phyloP scores from a whole-genome alignment of 2,329 filamentous ascomycete species.

The Xylariaceae sp. region DNA sequence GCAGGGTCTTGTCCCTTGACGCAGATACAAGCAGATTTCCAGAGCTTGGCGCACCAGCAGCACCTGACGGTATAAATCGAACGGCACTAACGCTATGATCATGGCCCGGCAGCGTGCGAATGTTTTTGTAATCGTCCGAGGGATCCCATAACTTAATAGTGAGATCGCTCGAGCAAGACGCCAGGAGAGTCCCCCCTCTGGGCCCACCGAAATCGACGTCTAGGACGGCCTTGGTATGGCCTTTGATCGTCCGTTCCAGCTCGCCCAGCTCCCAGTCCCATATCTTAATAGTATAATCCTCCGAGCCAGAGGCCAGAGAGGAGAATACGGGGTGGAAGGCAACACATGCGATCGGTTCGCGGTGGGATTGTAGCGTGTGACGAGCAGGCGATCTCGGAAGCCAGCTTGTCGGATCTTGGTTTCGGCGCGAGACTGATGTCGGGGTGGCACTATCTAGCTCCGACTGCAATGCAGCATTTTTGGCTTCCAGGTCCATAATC shows the following conservation, averaged over 20 bases:
- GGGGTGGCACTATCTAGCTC: constrained; percentile 82
- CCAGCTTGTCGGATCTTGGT: constrained; percentile 81
- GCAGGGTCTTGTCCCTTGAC: constrained; percentile 75
- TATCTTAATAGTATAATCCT: constrained; percentile 91
- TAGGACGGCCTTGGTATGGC: constrained; percentile 81
- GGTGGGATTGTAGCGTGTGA: constrained; percentile 78
- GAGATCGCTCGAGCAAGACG: constrained; percentile 79
- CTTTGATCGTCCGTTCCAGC: constrained; percentile 83
- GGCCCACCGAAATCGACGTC: constrained; percentile 90
- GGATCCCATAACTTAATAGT: constrained; percentile 97
- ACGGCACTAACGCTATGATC: constrained; percentile 88
- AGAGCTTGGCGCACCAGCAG: constrained; percentile 69
- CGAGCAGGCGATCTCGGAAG: constrained; percentile 76
- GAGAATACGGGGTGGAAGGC: constrained; percentile 92
- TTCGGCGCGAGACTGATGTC: constrained; percentile 67
- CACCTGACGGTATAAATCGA: constrained; percentile 79
- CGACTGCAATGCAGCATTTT: constrained; percentile 65
- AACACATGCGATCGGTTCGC: constrained; percentile 75
- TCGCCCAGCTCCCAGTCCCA: constrained; percentile 97
- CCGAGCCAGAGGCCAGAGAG: constrained; percentile 81
- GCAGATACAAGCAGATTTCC: constrained; percentile 83
- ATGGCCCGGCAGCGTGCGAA: constrained; percentile 82
- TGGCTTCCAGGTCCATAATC: constrained; percentile 90
- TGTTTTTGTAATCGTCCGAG: constrained; percentile 89
- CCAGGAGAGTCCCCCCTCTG: constrained; percentile 70